Conservation (phyloP, 257 asterid genomes). For the Coffea eugenioides region DNA sequence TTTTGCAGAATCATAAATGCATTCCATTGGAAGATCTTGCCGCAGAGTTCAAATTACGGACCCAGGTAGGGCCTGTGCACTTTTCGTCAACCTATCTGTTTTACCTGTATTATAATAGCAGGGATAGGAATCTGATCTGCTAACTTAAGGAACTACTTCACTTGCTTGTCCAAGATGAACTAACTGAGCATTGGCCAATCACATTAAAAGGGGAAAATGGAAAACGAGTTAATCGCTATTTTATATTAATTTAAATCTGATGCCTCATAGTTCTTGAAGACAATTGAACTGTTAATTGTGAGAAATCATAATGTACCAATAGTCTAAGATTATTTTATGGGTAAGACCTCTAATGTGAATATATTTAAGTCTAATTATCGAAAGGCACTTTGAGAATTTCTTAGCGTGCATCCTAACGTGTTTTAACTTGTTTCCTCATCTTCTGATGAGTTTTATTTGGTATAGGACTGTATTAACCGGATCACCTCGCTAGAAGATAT, state of each 20-base stretch:
- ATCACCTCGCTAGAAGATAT: slow-evolving; percentile 72
- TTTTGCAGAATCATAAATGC: slow-evolving; percentile 83
- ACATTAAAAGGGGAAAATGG: no score
- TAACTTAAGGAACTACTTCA: slow-evolving; percentile 1
- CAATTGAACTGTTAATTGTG: background rate
- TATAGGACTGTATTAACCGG: slow-evolving; percentile 95
- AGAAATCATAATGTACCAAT: background rate
- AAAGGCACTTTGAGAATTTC: background rate
- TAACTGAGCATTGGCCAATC: background rate
- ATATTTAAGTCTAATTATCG: background rate
- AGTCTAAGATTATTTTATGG: background rate
- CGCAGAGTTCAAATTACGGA: slow-evolving; percentile 93
- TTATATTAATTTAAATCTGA: background rate
- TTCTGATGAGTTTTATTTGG: slow-evolving; percentile 20
- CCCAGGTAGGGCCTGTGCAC: slow-evolving; percentile 61
- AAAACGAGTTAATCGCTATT: background rate
- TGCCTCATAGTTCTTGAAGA: background rate
- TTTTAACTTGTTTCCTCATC: slow-evolving; percentile 3
- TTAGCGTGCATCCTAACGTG: background rate
- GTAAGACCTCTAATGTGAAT: background rate
- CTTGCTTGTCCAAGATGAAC: slow-evolving; percentile 12
- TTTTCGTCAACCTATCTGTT: background rate
- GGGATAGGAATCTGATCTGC: background rate
- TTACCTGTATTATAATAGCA: slow-evolving; percentile 1
- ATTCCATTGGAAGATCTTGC: slow-evolving; percentile 96